phyloP scores from a whole-genome alignment of 495 filamentous ascomycete species.

The Choiromyces venosus region DNA sequence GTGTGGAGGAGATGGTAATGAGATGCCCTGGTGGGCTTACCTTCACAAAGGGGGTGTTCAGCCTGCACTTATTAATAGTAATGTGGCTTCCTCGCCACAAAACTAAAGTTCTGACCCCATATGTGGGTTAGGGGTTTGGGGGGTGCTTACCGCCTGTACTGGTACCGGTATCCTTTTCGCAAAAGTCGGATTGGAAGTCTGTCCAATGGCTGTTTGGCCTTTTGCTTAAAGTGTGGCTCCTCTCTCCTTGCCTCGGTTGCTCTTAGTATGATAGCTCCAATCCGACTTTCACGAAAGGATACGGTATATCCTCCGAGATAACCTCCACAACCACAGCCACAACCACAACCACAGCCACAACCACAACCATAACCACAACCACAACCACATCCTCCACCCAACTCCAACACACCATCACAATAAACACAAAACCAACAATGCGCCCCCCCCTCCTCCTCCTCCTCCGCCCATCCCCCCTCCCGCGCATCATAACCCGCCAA shows the following conservation, averaged over 20 bases:
- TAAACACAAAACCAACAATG: conserved; percentile 9
- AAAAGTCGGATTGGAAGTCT: too few species aligned
- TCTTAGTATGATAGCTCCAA: too few species aligned
- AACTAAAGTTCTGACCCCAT: background rate
- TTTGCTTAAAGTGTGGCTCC: too few species aligned
- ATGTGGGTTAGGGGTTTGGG: background rate
- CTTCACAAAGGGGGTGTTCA: background rate
- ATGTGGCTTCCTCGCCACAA: background rate
- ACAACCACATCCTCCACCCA: background rate
- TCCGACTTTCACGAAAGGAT: too few species aligned
- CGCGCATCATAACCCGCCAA: conserved; percentile 13
- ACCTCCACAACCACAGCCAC: too few species aligned
- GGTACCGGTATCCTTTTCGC: too few species aligned
- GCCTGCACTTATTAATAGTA: background rate
- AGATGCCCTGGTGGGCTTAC: background rate
- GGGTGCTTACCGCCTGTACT: too few species aligned
- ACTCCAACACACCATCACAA: background rate
- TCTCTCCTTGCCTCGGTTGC: too few species aligned
- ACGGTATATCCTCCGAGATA: background rate
- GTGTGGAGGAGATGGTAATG: background rate
- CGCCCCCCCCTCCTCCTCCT: conserved; percentile 21
- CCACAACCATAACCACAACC: too few species aligned
- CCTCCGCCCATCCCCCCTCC: conserved; percentile 39
- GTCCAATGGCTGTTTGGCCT: too few species aligned
- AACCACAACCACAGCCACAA: too few species aligned